Percentiles rank a stretch among this genome's conserved stretches.
phyloP scores from a whole-genome alignment of 805 yeast species.

The Candida alai region DNA sequence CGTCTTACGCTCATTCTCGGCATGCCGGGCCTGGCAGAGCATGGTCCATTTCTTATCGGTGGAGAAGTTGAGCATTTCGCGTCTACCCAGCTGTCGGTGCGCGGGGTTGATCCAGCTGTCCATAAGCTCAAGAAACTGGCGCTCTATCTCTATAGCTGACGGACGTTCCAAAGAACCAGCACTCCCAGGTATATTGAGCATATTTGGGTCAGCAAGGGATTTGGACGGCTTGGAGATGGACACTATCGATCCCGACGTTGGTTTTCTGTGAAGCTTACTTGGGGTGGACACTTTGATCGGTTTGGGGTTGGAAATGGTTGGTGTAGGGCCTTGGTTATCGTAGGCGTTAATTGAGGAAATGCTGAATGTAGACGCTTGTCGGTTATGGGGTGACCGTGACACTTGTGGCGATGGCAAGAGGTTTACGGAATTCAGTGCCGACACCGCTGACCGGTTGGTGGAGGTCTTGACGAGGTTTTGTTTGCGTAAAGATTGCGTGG shows the following conservation, averaged over 20 bases:
- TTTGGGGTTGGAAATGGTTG: slow-evolving; percentile 4
- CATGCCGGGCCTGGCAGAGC: slow-evolving; percentile 77
- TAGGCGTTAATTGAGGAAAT: slow-evolving; percentile 23
- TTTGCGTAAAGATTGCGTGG: slow-evolving; percentile 12
- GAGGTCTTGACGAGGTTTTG: slow-evolving; percentile 11
- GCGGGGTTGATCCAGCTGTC: slow-evolving; percentile 72
- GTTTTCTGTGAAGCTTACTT: slow-evolving; percentile 20
- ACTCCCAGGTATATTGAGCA: slow-evolving; percentile 20
- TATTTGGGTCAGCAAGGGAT: slow-evolving; percentile 12
- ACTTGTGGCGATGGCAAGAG: slow-evolving; percentile 28
- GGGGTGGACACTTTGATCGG: slow-evolving; percentile 3
- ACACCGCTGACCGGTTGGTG: slow-evolving; percentile 12
- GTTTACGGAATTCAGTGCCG: too few relatives aligned
- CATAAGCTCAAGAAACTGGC: slow-evolving; percentile 76
- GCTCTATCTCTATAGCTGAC: slow-evolving; percentile 62
- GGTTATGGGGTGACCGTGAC: slow-evolving; percentile 31
- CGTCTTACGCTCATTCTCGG: slow-evolving; percentile 60
- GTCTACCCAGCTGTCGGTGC: slow-evolving; percentile 68
- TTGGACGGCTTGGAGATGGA: slow-evolving; percentile 27
- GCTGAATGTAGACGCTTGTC: slow-evolving; percentile 39
- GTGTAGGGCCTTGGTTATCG: too few relatives aligned
- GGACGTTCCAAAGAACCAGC: slow-evolving; percentile 70
- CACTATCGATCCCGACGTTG: slow-evolving; percentile 20
- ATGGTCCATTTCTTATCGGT: slow-evolving; percentile 87
- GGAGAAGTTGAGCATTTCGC: slow-evolving; percentile 71